Evolutionary conservation across 805 yeast genomes (phyloP), one percentile per base, ranked within the genome.

Genomic region (Jamesozyma rosinii): DNA sequence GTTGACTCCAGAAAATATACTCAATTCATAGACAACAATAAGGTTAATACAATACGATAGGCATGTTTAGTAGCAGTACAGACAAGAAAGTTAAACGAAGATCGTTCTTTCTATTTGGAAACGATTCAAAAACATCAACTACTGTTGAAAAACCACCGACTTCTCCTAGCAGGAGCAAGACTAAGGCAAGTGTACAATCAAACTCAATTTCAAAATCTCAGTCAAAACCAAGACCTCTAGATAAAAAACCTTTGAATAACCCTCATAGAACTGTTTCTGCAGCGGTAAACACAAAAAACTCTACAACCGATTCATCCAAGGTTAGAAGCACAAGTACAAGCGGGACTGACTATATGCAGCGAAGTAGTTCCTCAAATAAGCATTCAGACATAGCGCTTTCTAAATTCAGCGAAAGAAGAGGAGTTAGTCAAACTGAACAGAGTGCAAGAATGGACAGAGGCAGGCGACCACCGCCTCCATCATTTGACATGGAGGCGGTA

Each of bases 381-480:
- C n/a, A n/a, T n/a, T n/a, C n/a, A n/a, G n/a, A n/a, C n/a, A n/a
- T n/a, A n/a, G n/a, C n/a, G n/a, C n/a, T n/a, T n/a, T n/a, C n/a
- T n/a, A n/a, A n/a, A n/a, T n/a, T n/a, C n/a, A n/a, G n/a, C n/a
- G n/a, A n/a, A n/a, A n/a, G n/a, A n/a, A n/a, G n/a, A n/a, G n/a
- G n/a, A n/a, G n/a, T n/a, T n/a, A n/a, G n/a, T n/a, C n/a, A n/a
- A n/a, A n/a, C n/a, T n/a, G n/a, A n/a, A n/a, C n/a, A n/a, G n/a
- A n/a, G n/a, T n/a, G 14, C 18, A 3, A 37, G 24, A n/a, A 37
- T 35, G 21, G 37, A 27, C 3, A 32, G 44, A 22, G 14, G 32
- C 6, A 50, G 52, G 26, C 47, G 57, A 31, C 55, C 51, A 9
- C 59, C 59, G 2, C 59, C 59, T 10, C 57, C 57, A 5, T 44